phyloP scores from a whole-genome alignment of 1,284 basidiomycete genomes.

The Boletus sp. region DNA sequence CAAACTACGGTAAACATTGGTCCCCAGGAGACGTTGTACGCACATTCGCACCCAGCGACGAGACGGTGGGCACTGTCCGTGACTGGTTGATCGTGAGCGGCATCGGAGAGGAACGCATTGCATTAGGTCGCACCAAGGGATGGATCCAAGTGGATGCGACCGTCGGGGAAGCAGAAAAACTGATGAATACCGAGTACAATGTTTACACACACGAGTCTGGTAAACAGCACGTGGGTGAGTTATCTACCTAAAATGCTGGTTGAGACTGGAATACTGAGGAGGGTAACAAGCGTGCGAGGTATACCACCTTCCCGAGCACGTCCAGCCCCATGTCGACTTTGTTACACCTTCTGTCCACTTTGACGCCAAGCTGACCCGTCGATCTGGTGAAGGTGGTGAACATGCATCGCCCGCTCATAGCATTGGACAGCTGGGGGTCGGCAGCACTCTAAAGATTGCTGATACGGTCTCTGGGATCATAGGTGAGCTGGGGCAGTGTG shows the following conservation, averaged over 20 bases:
- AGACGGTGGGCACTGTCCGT: constrained; percentile 37
- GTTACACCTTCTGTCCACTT: constrained; percentile 44
- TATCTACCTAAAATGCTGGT: neutral
- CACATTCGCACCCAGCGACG: constrained; percentile 38
- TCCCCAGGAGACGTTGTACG: constrained; percentile 32
- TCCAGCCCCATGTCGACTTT: constrained; percentile 43
- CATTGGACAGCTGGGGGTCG: constrained; percentile 31
- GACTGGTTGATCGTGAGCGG: constrained; percentile 38
- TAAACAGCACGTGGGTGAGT: constrained; percentile 29
- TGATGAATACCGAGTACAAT: constrained; percentile 42
- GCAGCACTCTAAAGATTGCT: constrained; percentile 34
- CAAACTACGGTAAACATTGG: constrained; percentile 45
- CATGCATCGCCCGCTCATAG: neutral
- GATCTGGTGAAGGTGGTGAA: neutral
- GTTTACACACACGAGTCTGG: constrained; percentile 38
- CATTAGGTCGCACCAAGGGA: constrained; percentile 26
- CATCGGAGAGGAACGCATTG: constrained; percentile 20
- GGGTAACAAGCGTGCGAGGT: constrained; percentile 34
- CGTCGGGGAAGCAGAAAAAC: constrained; percentile 39
- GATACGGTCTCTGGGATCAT: constrained; percentile 26
- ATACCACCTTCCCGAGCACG: constrained; percentile 41
- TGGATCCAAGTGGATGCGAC: constrained; percentile 41
- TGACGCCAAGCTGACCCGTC: constrained; percentile 22
- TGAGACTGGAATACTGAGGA: constrained; percentile 18
- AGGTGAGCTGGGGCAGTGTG: constrained; percentile 33